These are phyloP conservation scores for Naganishia liquefaciens DNA, from an alignment of 1,284 basidiomycete species.

Conservation along the genomic window DNA sequence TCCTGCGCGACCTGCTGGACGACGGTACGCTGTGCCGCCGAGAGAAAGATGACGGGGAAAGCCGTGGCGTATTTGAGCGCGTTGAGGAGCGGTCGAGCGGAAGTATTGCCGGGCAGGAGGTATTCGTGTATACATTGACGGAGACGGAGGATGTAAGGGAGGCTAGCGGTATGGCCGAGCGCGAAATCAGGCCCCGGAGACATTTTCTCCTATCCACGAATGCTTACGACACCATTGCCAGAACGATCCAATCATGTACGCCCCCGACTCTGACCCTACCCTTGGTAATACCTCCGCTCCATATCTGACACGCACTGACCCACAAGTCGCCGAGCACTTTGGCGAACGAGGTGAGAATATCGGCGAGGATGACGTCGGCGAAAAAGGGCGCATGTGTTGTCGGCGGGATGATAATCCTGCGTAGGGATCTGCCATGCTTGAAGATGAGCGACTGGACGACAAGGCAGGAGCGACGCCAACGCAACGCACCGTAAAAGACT, in stretches of 20 bases:
- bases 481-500: constrained; percentile 20
- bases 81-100: constrained; percentile 79
- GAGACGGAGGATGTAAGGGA: constrained; percentile 88
- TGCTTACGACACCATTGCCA: constrained; percentile 79
- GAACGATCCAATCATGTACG: constrained; percentile 70
- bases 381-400: constrained; percentile 71
- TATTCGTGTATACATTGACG: constrained; percentile 92
- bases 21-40: constrained; percentile 76
- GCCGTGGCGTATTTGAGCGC: constrained; percentile 95
- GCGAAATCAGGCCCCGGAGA: too few relatives aligned
- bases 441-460: constrained; percentile 35
- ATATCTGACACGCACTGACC: constrained; percentile 79
- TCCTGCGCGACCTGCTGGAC: constrained; percentile 61
- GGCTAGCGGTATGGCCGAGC: constrained; percentile 56
- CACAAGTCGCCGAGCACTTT: constrained; percentile 95
- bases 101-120: constrained; percentile 65
- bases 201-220: not conserved
- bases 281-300: constrained; percentile 65
- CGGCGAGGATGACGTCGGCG: constrained; percentile 89
- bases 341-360: constrained; percentile 93
- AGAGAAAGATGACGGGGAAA: constrained; percentile 95
- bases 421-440: constrained; percentile 62
- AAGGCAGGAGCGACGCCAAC: too few relatives aligned
- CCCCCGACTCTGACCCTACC: constrained; percentile 65
- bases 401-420: constrained; percentile 71